Base-by-base conservation (phyloP, 2,329 filamentous ascomycete species). In the Trichoderma lentiforme region DNA sequence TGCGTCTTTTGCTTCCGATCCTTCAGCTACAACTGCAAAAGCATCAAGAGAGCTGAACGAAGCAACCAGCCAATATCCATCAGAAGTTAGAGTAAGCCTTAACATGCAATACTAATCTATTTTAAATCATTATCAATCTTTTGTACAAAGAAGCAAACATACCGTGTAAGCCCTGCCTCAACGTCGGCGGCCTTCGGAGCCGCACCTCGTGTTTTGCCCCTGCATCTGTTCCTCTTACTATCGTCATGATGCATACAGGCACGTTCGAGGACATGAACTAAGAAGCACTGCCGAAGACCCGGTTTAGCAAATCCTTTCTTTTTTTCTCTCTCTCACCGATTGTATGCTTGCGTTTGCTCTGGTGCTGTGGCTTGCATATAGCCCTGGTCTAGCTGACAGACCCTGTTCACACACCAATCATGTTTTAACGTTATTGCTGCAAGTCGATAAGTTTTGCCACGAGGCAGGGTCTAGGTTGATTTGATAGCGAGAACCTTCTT, bases 311-410 rank as follows among this genome's bases (percentile, higher is more conserved):
- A 30, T 30, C 28, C 28, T 14, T 14, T 34, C 32, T 9, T 34
- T 6, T 9, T 9, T 18, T 9, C 2, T 18, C 15, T 21, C 7
- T 34, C 64, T 67, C 64, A 58, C 51, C 51, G 64, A 26, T 67
- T 57, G 6, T 18, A n/a, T 34, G 12, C 18, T 12, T 24, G 21
- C 21, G 32, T 43, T 57, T 57, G 47, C 18, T 28, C 34, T 21
- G 12, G 12, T 67, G 32, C 15, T 43, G 64, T 67, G 64, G 64
- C 64, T 67, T 67, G 64, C 64, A 67, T 57, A 67, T 43, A 4
- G 18, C 18, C 64, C 51, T 43, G 64, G 64, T 30, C 53, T 4
- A 32, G 18, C 21, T 12, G 21, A 9, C 32, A 39, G 34, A 4
- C 32, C 51, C 64, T 24, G 51, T 21, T 21, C 2, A 18, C 18